Percentiles rank a stretch among this genome's conserved stretches.
phyloP scores from a whole-genome alignment of 1,284 basidiomycete species.

The Naganishia albida region DNA sequence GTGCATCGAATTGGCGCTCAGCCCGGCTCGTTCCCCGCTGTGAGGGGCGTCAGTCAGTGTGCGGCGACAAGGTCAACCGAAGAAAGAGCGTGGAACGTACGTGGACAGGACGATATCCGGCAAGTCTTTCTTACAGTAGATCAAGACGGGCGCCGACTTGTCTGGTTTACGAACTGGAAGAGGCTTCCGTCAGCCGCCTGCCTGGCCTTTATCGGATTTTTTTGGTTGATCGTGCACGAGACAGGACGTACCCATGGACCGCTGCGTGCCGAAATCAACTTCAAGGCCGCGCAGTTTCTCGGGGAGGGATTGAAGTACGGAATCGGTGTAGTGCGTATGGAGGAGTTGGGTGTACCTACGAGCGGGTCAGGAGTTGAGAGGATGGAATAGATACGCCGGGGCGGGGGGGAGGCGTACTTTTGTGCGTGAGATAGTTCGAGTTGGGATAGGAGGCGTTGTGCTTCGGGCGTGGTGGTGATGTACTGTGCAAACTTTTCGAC shows the following conservation, averaged over 20 bases:
- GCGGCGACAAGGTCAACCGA: neutral
- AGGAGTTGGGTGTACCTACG: slow-evolving; percentile 69
- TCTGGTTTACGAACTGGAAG: slow-evolving; percentile 74
- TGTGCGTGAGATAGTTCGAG: slow-evolving; percentile 76
- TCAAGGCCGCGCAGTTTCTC: slow-evolving; percentile 70
- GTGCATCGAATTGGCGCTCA: slow-evolving; percentile 52
- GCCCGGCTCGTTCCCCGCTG: slow-evolving; percentile 49
- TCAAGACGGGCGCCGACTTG: slow-evolving; percentile 71
- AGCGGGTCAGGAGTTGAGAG: neutral
- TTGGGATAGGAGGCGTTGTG: slow-evolving; percentile 71
- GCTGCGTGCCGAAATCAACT: slow-evolving; percentile 60
- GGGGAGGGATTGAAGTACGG: slow-evolving; percentile 77
- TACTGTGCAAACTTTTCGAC: slow-evolving; percentile 81
- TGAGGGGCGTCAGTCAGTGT: no score
- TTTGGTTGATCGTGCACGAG: neutral
- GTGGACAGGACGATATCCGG: slow-evolving; percentile 70
- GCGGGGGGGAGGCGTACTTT: slow-evolving; percentile 56
- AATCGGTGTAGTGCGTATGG: slow-evolving; percentile 69
- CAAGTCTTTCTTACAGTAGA: slow-evolving; percentile 70
- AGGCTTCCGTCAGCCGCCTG: neutral
- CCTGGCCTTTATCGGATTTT: no score
- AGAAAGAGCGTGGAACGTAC: slow-evolving; percentile 57
- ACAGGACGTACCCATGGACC: slow-evolving; percentile 71
- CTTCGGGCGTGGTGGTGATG: slow-evolving; percentile 66
- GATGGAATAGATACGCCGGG: neutral